A percentile compares a stretch with the other conserved stretches of the same genome.
These are phyloP conservation scores for Xerocomellus dryophilus DNA, from an alignment of 768 basidiomycete genomes.

Conservation along the genomic window DNA sequence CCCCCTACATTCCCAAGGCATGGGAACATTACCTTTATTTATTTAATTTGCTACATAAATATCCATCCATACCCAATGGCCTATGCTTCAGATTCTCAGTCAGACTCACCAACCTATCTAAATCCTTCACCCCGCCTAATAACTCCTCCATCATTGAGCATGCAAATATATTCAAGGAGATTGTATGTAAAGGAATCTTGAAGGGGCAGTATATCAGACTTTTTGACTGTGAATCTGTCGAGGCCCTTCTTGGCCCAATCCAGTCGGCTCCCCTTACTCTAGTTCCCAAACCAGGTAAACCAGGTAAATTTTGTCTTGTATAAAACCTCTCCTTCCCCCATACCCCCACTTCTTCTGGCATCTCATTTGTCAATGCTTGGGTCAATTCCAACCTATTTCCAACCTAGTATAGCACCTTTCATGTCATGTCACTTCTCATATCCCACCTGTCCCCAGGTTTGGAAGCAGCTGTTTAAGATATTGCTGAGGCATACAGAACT, in stretches of 20 bases:
- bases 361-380: too few species aligned
- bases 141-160: neutral
- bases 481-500: too few species aligned
- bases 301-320: conserved; percentile 20
- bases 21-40: neutral
- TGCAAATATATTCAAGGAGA: neutral
- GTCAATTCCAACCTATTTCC: fast-evolving
- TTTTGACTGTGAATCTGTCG: fast-evolving
- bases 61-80: neutral
- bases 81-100: neutral
- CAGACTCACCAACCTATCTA: neutral
- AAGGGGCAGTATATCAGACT: neutral
- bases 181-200: neutral
- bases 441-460: neutral
- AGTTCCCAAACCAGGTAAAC: conserved; percentile 28
- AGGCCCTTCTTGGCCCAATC: neutral
- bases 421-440: neutral
- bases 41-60: neutral
- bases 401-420: neutral
- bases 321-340: conserved; percentile 33
- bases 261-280: conserved; percentile 29
- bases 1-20: neutral
- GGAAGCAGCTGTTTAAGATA: too few species aligned
- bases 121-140: neutral
- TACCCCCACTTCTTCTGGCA: neutral